Percentiles rank a stretch among this genome's conserved stretches.
Conservation (phyloP, 2,329 filamentous ascomycete genomes). For the Nemania abortiva region DNA sequence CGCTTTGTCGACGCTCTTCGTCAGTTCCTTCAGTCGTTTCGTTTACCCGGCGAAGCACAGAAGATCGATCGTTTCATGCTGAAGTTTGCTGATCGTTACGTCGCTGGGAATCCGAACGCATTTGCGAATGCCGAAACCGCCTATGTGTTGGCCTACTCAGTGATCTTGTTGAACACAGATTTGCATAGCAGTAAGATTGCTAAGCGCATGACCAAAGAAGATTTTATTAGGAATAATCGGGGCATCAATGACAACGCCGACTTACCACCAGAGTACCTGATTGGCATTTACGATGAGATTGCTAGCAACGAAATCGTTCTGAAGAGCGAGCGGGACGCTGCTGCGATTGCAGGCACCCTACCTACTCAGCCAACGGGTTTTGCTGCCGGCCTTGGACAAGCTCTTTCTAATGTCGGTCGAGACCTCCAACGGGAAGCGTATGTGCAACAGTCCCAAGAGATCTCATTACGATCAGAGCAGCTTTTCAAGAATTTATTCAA, state of each 20-base stretch:
- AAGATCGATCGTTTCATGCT: constrained; percentile 99
- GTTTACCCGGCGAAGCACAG: constrained; percentile 93
- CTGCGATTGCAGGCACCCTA: constrained; percentile 78
- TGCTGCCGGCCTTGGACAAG: constrained; percentile 86
- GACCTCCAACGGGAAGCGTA: constrained; percentile 94
- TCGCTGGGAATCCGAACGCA: constrained; percentile 93
- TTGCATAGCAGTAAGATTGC: constrained; percentile 89
- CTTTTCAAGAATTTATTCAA: constrained; percentile 94
- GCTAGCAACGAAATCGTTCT: constrained; percentile 91
- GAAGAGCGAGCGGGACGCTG: constrained; percentile 89
- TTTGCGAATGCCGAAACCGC: constrained; percentile 98
- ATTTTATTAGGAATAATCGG: constrained; percentile 99
- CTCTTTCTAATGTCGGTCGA: constrained; percentile 89
- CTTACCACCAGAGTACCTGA: constrained; percentile 91
- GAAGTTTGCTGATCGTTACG: constrained; percentile 97
- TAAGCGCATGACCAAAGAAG: constrained; percentile 91
- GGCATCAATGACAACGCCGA: constrained; percentile 98
- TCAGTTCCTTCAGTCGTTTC: constrained; percentile 93
- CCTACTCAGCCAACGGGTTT: constrained; percentile 73
- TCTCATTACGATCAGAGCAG: constrained; percentile 78
- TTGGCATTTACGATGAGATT: constrained; percentile 93
- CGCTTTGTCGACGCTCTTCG: constrained; percentile 93
- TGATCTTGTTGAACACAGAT: constrained; percentile 97
- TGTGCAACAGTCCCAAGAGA: constrained; percentile 94
- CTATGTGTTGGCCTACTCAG: constrained; percentile 95